A percentile compares a stretch with the other conserved stretches of the same genome.
Conservation (phyloP, 306 rosid species). For the Quercus ilex region DNA sequence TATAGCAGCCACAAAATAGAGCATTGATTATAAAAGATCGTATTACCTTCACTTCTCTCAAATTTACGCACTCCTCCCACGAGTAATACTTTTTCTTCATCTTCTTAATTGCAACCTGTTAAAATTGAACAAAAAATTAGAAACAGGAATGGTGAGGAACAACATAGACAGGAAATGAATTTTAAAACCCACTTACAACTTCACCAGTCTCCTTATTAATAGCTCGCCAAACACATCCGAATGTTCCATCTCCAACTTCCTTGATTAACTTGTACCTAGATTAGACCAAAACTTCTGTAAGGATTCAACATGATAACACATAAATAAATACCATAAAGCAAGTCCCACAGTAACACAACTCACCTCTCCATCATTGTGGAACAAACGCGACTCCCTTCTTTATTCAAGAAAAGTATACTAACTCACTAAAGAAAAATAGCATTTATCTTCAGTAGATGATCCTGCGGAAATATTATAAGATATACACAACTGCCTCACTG, state of each 20-base stretch:
- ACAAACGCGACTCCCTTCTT: slow-evolving; percentile 60
- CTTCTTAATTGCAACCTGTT: slow-evolving; percentile 92
- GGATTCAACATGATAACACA: neutral
- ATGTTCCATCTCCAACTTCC: slow-evolving; percentile 99
- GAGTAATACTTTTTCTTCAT: slow-evolving; percentile 96
- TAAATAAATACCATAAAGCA: neutral
- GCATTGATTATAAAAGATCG: slow-evolving; percentile 3
- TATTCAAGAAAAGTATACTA: slow-evolving; percentile 57
- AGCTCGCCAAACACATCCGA: slow-evolving; percentile 97
- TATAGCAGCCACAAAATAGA: neutral
- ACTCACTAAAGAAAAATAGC: slow-evolving; percentile 53
- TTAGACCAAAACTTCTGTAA: neutral
- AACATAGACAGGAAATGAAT: neutral
- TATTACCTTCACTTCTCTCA: slow-evolving; percentile 93
- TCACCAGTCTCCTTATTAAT: slow-evolving; percentile 87
- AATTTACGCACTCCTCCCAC: slow-evolving; percentile 95
- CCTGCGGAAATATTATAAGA: slow-evolving; percentile 34
- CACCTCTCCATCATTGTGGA: slow-evolving; percentile 86
- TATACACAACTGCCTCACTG: slow-evolving; percentile 50
- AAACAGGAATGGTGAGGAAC: neutral
- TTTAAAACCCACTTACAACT: slow-evolving; percentile 65
- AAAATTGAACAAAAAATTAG: neutral
- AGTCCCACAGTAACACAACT: slow-evolving; percentile 14
- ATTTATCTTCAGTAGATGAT: slow-evolving; percentile 61
- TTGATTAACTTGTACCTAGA: slow-evolving; percentile 84